These are phyloP conservation scores for Jacaranda mimosifolia DNA, from an alignment of 257 asterid species.

Conservation along the genomic window DNA sequence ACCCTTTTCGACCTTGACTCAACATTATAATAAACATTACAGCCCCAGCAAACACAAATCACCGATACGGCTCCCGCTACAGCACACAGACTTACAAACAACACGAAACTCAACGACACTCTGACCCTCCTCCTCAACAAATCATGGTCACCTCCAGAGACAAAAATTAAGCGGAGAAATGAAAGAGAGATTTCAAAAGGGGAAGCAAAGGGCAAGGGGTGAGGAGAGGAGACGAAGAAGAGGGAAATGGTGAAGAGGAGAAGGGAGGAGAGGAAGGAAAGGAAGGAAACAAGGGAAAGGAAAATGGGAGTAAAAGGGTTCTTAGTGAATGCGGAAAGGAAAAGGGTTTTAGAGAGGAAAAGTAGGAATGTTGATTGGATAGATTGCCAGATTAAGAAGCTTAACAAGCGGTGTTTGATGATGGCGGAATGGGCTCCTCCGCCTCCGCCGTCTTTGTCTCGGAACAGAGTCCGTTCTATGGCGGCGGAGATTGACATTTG, in stretches of 20 bases:
- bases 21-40: conserved; percentile 40
- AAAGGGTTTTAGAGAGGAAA: conserved; percentile 61
- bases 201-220: conserved; percentile 63
- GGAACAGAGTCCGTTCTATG: conserved; percentile 64
- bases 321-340: conserved; percentile 52
- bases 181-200: conserved; percentile 59
- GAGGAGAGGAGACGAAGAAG: conserved; percentile 79
- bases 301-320: conserved; percentile 51
- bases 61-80: conserved; percentile 55
- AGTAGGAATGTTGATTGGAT: conserved; percentile 65
- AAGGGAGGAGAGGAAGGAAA: conserved; percentile 65
- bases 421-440: conserved; percentile 44
- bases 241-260: conserved; percentile 61
- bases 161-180: conserved; percentile 57
- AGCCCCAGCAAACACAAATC: conserved; percentile 69
- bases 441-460: conserved; percentile 61
- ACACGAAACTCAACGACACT: conserved; percentile 67
- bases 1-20: conserved; percentile 38
- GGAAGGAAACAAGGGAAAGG: conserved; percentile 53
- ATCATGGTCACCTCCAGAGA: conserved; percentile 53
- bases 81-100: conserved; percentile 64
- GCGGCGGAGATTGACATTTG: conserved; percentile 68
- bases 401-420: conserved; percentile 75
- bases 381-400: conserved; percentile 87
- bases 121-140: conserved; percentile 53